phyloP scores from a whole-genome alignment of 148 eudicot genomes.

The Hydrangea macrophylla region DNA sequence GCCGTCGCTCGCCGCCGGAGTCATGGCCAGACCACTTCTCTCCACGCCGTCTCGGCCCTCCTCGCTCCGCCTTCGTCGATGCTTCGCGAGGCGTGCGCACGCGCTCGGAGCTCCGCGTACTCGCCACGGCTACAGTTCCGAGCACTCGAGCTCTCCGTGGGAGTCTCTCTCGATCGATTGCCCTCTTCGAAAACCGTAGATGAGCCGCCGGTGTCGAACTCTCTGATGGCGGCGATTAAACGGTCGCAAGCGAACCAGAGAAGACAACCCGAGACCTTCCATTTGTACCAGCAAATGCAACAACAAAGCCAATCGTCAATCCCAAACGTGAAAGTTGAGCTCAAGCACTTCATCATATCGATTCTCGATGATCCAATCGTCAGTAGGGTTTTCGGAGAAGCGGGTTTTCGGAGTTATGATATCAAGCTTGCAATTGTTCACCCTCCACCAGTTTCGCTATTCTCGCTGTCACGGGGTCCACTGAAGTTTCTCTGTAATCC shows the following conservation, averaged over 20 bases:
- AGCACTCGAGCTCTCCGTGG: conserved; percentile 72
- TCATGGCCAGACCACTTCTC: conserved; percentile 88
- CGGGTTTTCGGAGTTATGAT: conserved; percentile 78
- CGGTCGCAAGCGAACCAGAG: conserved; percentile 90
- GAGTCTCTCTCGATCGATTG: conserved; percentile 72
- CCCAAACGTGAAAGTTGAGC: conserved; percentile 59
- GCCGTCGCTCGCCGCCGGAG: conserved; percentile 78
- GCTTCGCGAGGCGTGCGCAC: conserved; percentile 69
- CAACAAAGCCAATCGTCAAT: conserved; percentile 20
- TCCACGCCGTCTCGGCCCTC: conserved; percentile 76
- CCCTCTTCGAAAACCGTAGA: conserved; percentile 39
- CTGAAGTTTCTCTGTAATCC: conserved; percentile 53
- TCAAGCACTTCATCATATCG: conserved; percentile 72
- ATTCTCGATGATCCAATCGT: conserved; percentile 88
- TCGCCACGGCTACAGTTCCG: conserved; percentile 70
- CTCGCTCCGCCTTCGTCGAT: conserved; percentile 59
- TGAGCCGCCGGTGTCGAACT: conserved; percentile 82
- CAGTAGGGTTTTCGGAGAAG: conserved; percentile 80
- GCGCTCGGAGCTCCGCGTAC: conserved; percentile 52
- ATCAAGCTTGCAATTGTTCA: conserved; percentile 56
- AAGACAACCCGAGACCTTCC: conserved; percentile 76
- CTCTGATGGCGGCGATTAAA: conserved; percentile 92
- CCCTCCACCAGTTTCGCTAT: conserved; percentile 29
- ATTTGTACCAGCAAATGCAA: conserved; percentile 49
- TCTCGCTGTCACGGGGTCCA: conserved; percentile 29